Conservation (phyloP, 106 monocot species). For the Narthecium ossifragum region DNA sequence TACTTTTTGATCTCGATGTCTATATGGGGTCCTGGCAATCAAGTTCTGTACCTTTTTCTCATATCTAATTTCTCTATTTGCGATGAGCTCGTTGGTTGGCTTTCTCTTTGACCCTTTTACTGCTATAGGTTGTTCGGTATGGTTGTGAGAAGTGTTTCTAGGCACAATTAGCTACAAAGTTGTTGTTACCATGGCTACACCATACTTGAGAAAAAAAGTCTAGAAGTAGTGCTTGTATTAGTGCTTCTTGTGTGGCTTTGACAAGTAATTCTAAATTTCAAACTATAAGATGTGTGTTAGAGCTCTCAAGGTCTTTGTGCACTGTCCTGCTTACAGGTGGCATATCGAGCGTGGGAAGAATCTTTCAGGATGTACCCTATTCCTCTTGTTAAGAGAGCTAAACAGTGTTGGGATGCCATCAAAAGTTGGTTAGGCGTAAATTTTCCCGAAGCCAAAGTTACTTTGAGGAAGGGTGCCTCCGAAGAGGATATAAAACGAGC, state of each 20-base stretch:
- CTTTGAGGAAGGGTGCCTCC: slow-evolving; percentile 73
- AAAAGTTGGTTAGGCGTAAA: slow-evolving; percentile 57
- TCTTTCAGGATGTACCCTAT: slow-evolving; percentile 84
- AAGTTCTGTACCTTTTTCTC: too few species aligned
- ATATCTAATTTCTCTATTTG: too few species aligned
- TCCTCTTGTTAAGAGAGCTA: slow-evolving; percentile 59
- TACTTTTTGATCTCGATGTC: too few species aligned
- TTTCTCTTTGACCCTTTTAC: too few species aligned
- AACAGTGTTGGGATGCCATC: slow-evolving; percentile 48
- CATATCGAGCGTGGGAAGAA: slow-evolving; percentile 55
- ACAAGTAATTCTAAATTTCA: not conserved
- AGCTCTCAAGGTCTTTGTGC: not conserved
- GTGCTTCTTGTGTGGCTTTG: not conserved
- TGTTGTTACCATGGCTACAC: too few species aligned
- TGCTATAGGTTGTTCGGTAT: too few species aligned
- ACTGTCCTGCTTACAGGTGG: slow-evolving; percentile 23
- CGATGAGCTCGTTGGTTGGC: too few species aligned
- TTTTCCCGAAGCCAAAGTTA: slow-evolving; percentile 62
- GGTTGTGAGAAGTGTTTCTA: too few species aligned
- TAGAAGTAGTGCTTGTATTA: not conserved
- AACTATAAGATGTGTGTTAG: not conserved
- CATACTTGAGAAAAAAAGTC: not conserved
- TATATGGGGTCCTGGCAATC: too few species aligned
- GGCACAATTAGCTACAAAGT: not conserved
- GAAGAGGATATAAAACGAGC: slow-evolving; percentile 59